phyloP scores from a whole-genome alignment of 768 basidiomycete species.

The Mycena albidolilacea region DNA sequence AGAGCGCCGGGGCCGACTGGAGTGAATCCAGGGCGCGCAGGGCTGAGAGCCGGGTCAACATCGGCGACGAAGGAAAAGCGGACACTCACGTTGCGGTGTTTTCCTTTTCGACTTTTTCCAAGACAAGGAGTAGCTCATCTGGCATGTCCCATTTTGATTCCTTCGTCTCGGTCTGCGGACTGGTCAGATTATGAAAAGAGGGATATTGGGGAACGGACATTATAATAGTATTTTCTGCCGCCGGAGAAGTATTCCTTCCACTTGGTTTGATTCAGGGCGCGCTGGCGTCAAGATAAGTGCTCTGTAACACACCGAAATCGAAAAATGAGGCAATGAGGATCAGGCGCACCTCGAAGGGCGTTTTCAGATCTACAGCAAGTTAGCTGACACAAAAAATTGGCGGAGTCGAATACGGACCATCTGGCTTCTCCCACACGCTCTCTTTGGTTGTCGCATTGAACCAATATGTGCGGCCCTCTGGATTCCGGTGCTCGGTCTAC shows the following conservation, averaged over 20 bases:
- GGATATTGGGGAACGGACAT: constrained; percentile 62
- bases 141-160: constrained; percentile 99
- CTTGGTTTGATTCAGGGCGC: constrained; percentile 88
- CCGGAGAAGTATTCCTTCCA: constrained; percentile 98
- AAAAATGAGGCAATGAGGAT: constrained; percentile 13
- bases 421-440: constrained; percentile 99
- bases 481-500: constrained; percentile 94
- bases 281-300: constrained; percentile 58
- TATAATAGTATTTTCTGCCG: constrained; percentile 92
- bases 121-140: constrained; percentile 86
- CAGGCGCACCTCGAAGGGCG: constrained; percentile 85
- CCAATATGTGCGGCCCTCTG: constrained; percentile 99
- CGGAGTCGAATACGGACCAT: constrained; percentile 68
- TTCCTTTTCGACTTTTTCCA: constrained; percentile 90
- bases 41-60: constrained; percentile 36
- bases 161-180: constrained; percentile 79
- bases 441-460: constrained; percentile 90
- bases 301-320: constrained; percentile 30
- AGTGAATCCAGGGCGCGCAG: constrained; percentile 57
- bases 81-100: constrained; percentile 41
- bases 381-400: constrained; percentile 11
- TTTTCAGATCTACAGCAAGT: constrained; percentile 78
- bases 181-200: background rate
- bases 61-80: constrained; percentile 5
- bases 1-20: constrained; percentile 68